These are phyloP conservation scores for Macrophomina phaseolina DNA, from an alignment of 2,329 filamentous ascomycete species.

Conservation along the genomic window DNA sequence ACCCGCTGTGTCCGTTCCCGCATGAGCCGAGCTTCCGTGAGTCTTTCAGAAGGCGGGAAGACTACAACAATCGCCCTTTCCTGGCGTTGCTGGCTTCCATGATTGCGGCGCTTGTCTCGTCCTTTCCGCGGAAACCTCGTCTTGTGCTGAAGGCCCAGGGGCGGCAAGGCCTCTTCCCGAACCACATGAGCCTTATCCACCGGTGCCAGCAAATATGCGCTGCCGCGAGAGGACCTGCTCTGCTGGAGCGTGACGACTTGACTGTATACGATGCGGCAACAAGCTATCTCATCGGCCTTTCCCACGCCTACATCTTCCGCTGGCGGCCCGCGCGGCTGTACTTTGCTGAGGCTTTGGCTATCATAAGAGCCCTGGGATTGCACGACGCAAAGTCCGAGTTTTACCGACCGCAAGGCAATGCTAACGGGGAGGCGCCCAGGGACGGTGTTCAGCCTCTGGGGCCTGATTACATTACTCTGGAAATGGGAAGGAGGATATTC, in stretches of 20 bases:
- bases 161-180: constrained; percentile 69
- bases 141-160: constrained; percentile 72
- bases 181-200: constrained; percentile 71
- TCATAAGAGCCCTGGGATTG: constrained; percentile 71
- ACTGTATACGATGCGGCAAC: constrained; percentile 70
- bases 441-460: constrained; percentile 6
- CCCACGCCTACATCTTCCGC: constrained; percentile 70
- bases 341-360: constrained; percentile 72
- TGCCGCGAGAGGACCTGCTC: constrained; percentile 66
- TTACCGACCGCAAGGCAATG: constrained; percentile 12
- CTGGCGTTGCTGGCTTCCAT: constrained; percentile 75
- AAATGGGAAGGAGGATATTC: constrained; percentile 70
- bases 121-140: constrained; percentile 74
- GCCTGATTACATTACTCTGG: constrained; percentile 50
- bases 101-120: constrained; percentile 75
- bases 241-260: constrained; percentile 60
- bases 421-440: constrained; percentile 10
- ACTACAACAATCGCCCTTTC: constrained; percentile 70
- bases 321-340: constrained; percentile 72
- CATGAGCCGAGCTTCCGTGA: constrained; percentile 79
- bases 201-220: constrained; percentile 73
- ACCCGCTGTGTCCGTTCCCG: constrained; percentile 77
- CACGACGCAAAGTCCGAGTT: constrained; percentile 57
- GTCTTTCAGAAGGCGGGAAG: constrained; percentile 70
- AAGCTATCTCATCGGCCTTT: constrained; percentile 75